A percentile compares a stretch with the other conserved stretches of the same genome.
Conservation (phyloP, 352 stramenopile genomes). For the Globisporangium nodosum region DNA sequence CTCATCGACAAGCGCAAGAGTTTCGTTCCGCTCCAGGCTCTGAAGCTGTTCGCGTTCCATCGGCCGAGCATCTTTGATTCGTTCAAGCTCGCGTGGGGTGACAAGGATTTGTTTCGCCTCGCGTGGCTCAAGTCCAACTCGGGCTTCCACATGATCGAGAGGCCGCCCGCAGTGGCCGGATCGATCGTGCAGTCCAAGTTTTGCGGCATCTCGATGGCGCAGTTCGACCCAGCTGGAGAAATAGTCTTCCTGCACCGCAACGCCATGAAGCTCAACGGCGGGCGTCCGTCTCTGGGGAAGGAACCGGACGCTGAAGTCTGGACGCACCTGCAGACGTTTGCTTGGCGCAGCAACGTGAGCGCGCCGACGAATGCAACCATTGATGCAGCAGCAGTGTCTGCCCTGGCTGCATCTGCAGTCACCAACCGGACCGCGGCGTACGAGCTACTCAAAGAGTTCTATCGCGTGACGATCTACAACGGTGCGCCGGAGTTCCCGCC, state of each 20-base stretch:
- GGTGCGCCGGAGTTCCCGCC: conserved; percentile 11
- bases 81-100: conserved; percentile 36
- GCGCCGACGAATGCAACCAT: conserved; percentile 3
- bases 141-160: conserved; percentile 46
- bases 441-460: conserved; percentile 12
- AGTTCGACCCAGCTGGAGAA: conserved; percentile 20
- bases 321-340: conserved; percentile 17
- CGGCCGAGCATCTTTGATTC: conserved; percentile 27
- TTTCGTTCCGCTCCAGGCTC: conserved; percentile 22
- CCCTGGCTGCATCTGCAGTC: not conserved
- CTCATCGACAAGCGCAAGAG: conserved; percentile 38
- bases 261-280: conserved; percentile 26
- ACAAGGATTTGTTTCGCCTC: conserved; percentile 58
- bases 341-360: conserved; percentile 3
- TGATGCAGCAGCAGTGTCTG: not conserved
- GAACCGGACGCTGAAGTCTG: conserved; percentile 9
- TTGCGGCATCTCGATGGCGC: conserved; percentile 51
- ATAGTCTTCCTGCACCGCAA: conserved; percentile 61
- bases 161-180: conserved; percentile 29
- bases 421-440: conserved; percentile 3
- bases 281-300: conserved; percentile 3
- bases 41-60: conserved; percentile 37
- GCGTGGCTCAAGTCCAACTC: conserved; percentile 46
- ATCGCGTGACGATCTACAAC: conserved; percentile 14
- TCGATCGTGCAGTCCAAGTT: conserved; percentile 31